phyloP scores from a whole-genome alignment of 257 asterid genomes.

The Gentiana dahurica region DNA sequence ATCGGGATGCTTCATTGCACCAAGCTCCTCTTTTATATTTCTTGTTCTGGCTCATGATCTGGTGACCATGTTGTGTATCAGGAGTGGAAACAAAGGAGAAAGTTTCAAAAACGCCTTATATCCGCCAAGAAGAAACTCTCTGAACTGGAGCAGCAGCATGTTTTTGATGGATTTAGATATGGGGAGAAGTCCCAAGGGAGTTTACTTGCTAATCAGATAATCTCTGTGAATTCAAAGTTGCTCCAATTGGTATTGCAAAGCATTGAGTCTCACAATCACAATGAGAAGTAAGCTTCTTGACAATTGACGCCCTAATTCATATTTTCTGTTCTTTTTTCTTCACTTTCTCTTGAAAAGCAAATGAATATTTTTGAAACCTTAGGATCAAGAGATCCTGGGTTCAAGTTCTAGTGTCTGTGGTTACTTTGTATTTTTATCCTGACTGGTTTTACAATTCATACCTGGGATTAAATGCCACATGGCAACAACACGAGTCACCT shows the following conservation, averaged over 20 bases:
- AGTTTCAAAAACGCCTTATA: slow-evolving; percentile 62
- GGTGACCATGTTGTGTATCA: slow-evolving; percentile 18
- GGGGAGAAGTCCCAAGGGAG: slow-evolving; percentile 69
- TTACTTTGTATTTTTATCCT: not conserved
- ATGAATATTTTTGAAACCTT: not conserved
- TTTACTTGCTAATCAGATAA: slow-evolving; percentile 71
- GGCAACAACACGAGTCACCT: too few species aligned
- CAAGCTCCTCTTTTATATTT: not conserved
- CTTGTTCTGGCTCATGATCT: slow-evolving; percentile 12
- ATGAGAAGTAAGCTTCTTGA: slow-evolving; percentile 31
- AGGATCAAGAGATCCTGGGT: not conserved
- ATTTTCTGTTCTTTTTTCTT: not conserved
- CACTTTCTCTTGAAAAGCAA: too few species aligned
- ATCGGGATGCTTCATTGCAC: too few species aligned
- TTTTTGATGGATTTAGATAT: slow-evolving; percentile 66
- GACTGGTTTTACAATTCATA: not conserved
- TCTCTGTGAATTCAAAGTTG: slow-evolving; percentile 57
- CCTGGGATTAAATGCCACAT: not conserved
- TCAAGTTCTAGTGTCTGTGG: not conserved
- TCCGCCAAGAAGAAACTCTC: slow-evolving; percentile 82
- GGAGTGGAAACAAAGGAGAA: slow-evolving; percentile 97
- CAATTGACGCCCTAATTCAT: not conserved
- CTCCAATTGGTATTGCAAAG: slow-evolving; percentile 59
- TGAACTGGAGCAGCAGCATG: slow-evolving; percentile 84
- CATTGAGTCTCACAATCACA: slow-evolving; percentile 23